Percentiles rank a stretch among this genome's conserved stretches.
Evolutionary conservation across 2,329 filamentous ascomycete species (phyloP).

Genomic region (Exophiala sp.): DNA sequence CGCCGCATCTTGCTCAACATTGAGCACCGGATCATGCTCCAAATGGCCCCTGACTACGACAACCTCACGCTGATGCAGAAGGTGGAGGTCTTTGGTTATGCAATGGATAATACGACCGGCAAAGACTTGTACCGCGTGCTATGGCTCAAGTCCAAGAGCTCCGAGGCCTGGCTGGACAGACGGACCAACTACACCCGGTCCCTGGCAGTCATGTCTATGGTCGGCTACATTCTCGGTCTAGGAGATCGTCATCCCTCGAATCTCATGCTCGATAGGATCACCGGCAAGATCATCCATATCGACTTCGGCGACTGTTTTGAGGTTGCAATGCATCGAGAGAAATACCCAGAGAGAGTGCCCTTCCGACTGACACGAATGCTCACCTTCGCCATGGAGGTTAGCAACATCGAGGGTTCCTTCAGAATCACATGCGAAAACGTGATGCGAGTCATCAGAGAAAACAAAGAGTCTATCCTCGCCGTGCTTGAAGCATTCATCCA

Average conservation of each 20-base stretch:
- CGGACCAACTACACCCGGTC: conserved; percentile 98
- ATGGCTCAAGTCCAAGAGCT: conserved; percentile 98
- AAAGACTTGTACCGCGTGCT: conserved; percentile 97
- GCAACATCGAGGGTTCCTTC: conserved; percentile 98
- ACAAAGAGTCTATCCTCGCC: conserved; percentile 98
- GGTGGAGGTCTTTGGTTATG: conserved; percentile 98
- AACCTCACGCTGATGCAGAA: conserved; percentile 99
- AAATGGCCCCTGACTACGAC: conserved; percentile 99
- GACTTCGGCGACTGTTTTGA: conserved; percentile 99
- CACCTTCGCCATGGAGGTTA: conserved; percentile 99
- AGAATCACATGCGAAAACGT: conserved; percentile 97
- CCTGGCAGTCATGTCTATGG: conserved; percentile 99
- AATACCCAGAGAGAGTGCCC: conserved; percentile 93
- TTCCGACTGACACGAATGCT: conserved; percentile 98
- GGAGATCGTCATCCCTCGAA: conserved; percentile 97
- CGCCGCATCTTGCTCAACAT: conserved; percentile 98
- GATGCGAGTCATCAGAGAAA: conserved; percentile 91
- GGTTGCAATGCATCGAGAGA: conserved; percentile 98
- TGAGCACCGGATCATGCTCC: conserved; percentile 98
- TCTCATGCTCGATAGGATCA: conserved; percentile 91
- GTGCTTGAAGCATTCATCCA: conserved; percentile 99
- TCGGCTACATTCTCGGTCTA: conserved; percentile 96
- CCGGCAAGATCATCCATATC: conserved; percentile 95
- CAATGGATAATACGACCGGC: conserved; percentile 96
- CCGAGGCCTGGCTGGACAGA: conserved; percentile 93